Evolutionary conservation across 2,329 filamentous ascomycete genomes (phyloP).

Genomic region (Salinomyces thailandicus): DNA sequence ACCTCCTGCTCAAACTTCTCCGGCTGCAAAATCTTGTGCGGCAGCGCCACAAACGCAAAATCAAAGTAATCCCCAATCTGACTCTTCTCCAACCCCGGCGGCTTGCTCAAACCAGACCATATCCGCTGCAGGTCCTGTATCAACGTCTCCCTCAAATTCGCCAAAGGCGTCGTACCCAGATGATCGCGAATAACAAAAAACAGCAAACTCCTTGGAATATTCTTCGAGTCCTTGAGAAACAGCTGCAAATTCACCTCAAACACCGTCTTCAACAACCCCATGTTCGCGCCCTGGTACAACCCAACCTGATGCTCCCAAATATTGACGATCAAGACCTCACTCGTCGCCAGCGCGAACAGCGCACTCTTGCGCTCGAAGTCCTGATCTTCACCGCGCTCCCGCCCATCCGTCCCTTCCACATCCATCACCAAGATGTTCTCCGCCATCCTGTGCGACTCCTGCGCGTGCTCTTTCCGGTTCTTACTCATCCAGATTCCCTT

Average conservation of each 20-base stretch:
- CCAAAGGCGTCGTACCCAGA: constrained; percentile 78
- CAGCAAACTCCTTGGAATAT: constrained; percentile 77
- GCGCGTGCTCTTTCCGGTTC: constrained; percentile 58
- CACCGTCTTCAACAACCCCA: constrained; percentile 96
- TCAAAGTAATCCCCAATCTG: constrained; percentile 96
- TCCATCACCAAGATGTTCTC: constrained; percentile 99
- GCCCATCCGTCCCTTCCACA: constrained; percentile 92
- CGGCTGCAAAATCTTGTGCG: constrained; percentile 92
- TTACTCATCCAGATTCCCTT: constrained; percentile 99
- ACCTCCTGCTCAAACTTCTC: constrained; percentile 81
- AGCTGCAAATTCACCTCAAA: constrained; percentile 97
- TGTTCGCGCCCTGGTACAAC: constrained; percentile 95
- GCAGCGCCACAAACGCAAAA: constrained; percentile 89
- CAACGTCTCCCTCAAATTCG: constrained; percentile 81
- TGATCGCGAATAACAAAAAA: constrained; percentile 99
- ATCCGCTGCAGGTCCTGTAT: constrained; percentile 84
- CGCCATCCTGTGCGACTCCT: constrained; percentile 56
- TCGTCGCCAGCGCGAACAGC: constrained; percentile 90
- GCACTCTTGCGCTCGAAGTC: constrained; percentile 98
- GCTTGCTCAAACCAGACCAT: constrained; percentile 89
- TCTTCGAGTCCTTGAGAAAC: constrained; percentile 92
- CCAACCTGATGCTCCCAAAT: constrained; percentile 99
- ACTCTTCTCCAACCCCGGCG: constrained; percentile 74
- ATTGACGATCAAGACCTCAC: constrained; percentile 95
- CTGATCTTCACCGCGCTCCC: constrained; percentile 93